Evolutionary conservation across 1,139 yeast species (phyloP).

Genomic region (Schizosaccharomyces versatilis): DNA sequence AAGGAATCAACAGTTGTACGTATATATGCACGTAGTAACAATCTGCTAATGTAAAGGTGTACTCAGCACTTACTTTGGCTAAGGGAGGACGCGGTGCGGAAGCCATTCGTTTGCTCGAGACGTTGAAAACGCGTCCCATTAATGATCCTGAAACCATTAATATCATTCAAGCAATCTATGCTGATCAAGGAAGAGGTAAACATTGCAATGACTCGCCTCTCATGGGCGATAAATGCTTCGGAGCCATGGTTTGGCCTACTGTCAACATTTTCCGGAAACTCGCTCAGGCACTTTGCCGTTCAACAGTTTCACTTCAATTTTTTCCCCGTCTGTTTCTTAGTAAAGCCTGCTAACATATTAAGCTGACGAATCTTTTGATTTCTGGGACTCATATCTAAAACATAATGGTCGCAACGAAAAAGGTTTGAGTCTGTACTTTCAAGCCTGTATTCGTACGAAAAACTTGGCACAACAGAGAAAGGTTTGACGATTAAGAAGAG

Average conservation of each 20-base stretch:
- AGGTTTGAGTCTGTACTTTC: background rate
- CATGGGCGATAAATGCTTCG: background rate
- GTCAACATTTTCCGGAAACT: background rate
- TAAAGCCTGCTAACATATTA: background rate
- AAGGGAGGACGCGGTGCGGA: slow-evolving; percentile 1
- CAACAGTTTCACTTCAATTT: background rate
- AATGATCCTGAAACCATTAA: background rate
- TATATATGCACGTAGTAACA: background rate
- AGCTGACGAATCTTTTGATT: background rate
- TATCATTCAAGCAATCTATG: background rate
- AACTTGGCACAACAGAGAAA: background rate
- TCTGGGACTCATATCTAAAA: background rate
- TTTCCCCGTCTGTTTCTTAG: background rate
- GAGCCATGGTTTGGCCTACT: background rate
- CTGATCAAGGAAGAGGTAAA: background rate
- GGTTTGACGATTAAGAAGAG: background rate
- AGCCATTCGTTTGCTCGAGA: background rate
- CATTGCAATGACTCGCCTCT: too few species aligned
- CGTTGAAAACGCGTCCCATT: background rate
- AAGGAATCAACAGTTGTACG: slow-evolving; percentile 1
- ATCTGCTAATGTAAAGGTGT: background rate
- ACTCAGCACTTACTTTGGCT: background rate
- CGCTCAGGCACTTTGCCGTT: background rate
- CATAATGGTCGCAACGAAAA: background rate
- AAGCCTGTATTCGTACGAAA: background rate